A percentile compares a stretch with the other conserved stretches of the same genome.
Evolutionary conservation across 2,329 filamentous ascomycete genomes (phyloP).

Genomic region (Cladosporium sp.): DNA sequence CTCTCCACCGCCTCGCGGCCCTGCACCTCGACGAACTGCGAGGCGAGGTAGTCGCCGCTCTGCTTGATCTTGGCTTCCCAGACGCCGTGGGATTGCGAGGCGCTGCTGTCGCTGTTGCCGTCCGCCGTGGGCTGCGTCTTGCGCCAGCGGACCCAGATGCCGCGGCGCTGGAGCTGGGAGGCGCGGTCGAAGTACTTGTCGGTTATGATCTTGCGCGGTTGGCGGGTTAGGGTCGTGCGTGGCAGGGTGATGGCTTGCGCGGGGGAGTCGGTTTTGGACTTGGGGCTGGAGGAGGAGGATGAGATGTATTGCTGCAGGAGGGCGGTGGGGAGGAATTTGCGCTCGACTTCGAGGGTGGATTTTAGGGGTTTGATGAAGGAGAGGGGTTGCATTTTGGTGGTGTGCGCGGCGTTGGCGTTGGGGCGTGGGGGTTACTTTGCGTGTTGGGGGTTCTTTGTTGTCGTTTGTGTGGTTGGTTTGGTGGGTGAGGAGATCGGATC

Average conservation of each 20-base stretch:
- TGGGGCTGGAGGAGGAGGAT: background rate
- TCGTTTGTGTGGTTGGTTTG: background rate
- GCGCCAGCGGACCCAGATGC: slow-evolving; percentile 15
- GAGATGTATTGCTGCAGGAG: background rate
- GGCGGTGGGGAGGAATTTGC: slow-evolving; percentile 15
- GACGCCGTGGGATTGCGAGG: background rate
- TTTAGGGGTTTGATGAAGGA: background rate
- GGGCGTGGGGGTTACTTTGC: background rate
- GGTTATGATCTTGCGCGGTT: slow-evolving; percentile 6
- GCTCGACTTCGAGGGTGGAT: slow-evolving; percentile 18
- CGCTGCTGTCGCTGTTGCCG: background rate
- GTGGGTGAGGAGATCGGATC: background rate
- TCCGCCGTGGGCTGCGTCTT: background rate
- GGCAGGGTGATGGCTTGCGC: background rate
- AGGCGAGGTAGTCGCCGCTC: slow-evolving; percentile 14
- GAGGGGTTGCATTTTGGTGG: background rate
- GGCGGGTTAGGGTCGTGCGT: background rate
- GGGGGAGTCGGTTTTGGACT: background rate
- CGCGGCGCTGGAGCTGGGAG: slow-evolving; percentile 8
- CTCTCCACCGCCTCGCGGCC: slow-evolving; percentile 4
- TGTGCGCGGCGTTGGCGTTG: too few relatives aligned
- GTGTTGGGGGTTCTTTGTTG: background rate
- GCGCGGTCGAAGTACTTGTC: slow-evolving; percentile 19
- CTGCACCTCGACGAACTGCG: slow-evolving; percentile 14
- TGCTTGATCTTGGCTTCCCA: slow-evolving; percentile 18